Evolutionary conservation across 441 rosid genomes (phyloP).

Genomic region (Gossypium aridum): DNA sequence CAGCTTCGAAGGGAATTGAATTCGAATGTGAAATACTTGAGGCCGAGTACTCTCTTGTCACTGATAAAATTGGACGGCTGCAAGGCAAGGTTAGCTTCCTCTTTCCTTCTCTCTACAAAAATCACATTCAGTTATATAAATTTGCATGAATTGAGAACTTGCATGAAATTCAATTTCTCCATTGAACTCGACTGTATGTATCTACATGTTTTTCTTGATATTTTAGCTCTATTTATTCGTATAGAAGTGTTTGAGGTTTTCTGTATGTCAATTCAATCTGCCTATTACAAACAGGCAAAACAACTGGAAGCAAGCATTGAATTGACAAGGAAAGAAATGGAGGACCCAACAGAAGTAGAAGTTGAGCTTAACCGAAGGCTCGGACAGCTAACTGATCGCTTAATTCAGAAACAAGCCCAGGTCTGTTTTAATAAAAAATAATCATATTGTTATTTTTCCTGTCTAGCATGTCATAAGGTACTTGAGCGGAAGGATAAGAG

Average conservation of each 20-base stretch:
- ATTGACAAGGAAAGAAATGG: slow-evolving; percentile 69
- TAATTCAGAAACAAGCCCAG: slow-evolving; percentile 97
- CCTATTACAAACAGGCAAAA: slow-evolving; percentile 38
- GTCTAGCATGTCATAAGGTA: neutral
- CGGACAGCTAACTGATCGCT: slow-evolving; percentile 84
- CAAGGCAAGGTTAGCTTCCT: slow-evolving; percentile 64
- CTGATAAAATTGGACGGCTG: slow-evolving; percentile 57
- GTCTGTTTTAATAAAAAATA: slow-evolving; percentile 26
- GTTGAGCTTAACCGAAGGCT: slow-evolving; percentile 78
- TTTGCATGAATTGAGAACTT: neutral
- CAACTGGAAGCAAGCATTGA: slow-evolving; percentile 59
- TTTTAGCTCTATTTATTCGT: neutral
- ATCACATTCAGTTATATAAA: neutral
- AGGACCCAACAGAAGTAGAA: slow-evolving; percentile 89
- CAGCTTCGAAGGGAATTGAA: slow-evolving; percentile 59
- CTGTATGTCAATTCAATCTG: neutral
- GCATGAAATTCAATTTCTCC: neutral
- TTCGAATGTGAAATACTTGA: slow-evolving; percentile 74
- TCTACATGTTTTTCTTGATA: too few species aligned
- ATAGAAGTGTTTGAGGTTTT: slow-evolving; percentile 2
- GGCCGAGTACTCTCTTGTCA: slow-evolving; percentile 59
- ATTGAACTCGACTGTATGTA: neutral
- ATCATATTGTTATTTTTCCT: neutral
- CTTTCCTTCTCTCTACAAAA: neutral
- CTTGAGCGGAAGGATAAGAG: neutral